phyloP scores from a whole-genome alignment of 2,329 filamentous ascomycete species.

The Pleomassaria siparia region DNA sequence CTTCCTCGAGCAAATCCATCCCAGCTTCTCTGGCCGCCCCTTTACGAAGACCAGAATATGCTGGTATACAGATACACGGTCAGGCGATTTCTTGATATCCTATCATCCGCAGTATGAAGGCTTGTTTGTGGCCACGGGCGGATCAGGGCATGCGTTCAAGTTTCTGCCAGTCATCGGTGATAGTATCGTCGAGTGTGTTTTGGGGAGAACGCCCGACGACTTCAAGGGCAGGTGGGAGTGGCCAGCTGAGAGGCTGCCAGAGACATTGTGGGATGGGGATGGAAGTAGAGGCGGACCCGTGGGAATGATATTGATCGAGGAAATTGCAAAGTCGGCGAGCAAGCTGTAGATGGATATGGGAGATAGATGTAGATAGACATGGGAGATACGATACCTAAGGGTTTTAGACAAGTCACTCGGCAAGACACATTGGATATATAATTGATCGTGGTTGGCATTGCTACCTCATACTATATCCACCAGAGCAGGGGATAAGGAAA shows the following conservation, averaged over 20 bases:
- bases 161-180: conserved; percentile 62
- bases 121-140: conserved; percentile 62
- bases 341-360: conserved; percentile 24
- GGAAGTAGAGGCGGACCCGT: conserved; percentile 42
- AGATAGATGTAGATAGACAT: background rate
- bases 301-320: conserved; percentile 43
- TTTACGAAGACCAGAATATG: conserved; percentile 54
- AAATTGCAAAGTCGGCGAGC: conserved; percentile 40
- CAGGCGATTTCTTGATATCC: conserved; percentile 58
- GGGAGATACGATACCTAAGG: background rate
- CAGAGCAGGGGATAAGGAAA: background rate
- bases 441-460: conserved; percentile 30
- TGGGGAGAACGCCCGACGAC: conserved; percentile 44
- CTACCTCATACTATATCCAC: conserved; percentile 24
- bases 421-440: background rate
- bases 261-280: conserved; percentile 41
- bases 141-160: conserved; percentile 64
- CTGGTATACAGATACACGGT: conserved; percentile 60
- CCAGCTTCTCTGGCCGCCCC: conserved; percentile 32
- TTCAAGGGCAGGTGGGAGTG: conserved; percentile 66
- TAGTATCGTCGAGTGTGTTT: conserved; percentile 55
- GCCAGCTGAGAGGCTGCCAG: conserved; percentile 43
- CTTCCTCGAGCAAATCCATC: conserved; percentile 34
- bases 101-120: conserved; percentile 54
- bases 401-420: too few relatives aligned